Evolutionary conservation across 352 stramenopile genomes (phyloP).

Genomic region (Blastocystis sp.): DNA sequence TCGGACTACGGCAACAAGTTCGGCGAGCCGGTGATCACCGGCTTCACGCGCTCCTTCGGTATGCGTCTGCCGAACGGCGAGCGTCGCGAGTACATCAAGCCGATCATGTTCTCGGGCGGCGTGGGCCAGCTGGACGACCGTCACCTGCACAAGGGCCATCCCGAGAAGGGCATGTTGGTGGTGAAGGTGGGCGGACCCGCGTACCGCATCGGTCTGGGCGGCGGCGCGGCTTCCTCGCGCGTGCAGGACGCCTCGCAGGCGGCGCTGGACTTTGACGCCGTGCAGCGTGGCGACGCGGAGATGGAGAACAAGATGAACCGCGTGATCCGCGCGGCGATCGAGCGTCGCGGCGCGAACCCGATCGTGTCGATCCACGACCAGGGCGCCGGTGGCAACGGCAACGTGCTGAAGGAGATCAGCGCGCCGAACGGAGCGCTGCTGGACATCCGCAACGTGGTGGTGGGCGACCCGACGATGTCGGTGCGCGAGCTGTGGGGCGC

Average conservation of each 20-base stretch:
- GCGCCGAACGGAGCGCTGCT: conserved; percentile 84
- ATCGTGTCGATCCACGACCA: conserved; percentile 98
- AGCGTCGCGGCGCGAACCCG: conserved; percentile 88
- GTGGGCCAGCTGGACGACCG: conserved; percentile 84
- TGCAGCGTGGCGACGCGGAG: conserved; percentile 95
- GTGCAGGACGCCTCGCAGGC: conserved; percentile 83
- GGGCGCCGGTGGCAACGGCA: conserved; percentile 93
- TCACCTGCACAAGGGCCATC: conserved; percentile 83
- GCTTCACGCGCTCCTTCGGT: conserved; percentile 91
- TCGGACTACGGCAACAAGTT: conserved; percentile 99
- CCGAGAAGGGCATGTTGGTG: conserved; percentile 87
- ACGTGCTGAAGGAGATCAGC: conserved; percentile 98
- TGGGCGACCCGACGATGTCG: conserved; percentile 90
- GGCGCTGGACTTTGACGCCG: conserved; percentile 93
- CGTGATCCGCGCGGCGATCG: conserved; percentile 90
- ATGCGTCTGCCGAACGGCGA: conserved; percentile 84
- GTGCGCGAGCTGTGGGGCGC: conserved; percentile 96
- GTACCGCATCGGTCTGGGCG: conserved; percentile 96
- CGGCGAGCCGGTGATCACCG: conserved; percentile 92
- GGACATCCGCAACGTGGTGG: conserved; percentile 82
- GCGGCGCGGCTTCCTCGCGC: conserved; percentile 85
- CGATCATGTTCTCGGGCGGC: conserved; percentile 98
- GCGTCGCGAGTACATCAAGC: conserved; percentile 96
- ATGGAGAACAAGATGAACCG: conserved; percentile 99
- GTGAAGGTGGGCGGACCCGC: conserved; percentile 92